Conservation (phyloP, 2,329 filamentous ascomycete genomes). For the Apiospora koreana region DNA sequence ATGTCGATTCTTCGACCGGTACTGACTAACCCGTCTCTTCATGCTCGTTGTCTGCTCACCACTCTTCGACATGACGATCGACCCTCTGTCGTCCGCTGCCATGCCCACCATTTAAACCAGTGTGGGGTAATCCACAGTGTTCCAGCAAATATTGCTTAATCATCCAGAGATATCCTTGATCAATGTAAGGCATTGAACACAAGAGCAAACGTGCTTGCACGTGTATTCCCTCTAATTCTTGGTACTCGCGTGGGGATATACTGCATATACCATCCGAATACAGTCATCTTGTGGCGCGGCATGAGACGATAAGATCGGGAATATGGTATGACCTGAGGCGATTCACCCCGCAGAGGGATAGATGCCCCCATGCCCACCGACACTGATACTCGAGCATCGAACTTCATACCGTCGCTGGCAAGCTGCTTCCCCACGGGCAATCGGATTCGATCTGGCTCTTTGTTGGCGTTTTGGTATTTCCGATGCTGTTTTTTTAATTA, state of each 20-base stretch:
- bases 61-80: background rate
- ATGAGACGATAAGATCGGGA: background rate
- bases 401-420: background rate
- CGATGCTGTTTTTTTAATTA: background rate
- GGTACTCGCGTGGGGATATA: background rate
- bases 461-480: background rate
- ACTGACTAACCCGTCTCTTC: background rate
- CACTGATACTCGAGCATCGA: background rate
- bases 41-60: background rate
- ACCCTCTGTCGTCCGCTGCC: background rate
- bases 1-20: background rate
- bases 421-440: background rate
- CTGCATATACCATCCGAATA: background rate
- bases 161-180: background rate
- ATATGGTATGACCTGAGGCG: background rate
- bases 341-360: background rate
- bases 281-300: background rate
- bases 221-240: background rate
- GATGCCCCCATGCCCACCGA: background rate
- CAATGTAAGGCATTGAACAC: background rate
- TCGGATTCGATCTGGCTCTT: background rate
- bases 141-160: background rate
- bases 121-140: conserved; percentile 1
- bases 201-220: background rate
- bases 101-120: background rate